Evolutionary conservation across 2,329 filamentous ascomycete species (phyloP), one percentile per base, ranked within the genome.

Genomic region (Colletotrichum limetticola): DNA sequence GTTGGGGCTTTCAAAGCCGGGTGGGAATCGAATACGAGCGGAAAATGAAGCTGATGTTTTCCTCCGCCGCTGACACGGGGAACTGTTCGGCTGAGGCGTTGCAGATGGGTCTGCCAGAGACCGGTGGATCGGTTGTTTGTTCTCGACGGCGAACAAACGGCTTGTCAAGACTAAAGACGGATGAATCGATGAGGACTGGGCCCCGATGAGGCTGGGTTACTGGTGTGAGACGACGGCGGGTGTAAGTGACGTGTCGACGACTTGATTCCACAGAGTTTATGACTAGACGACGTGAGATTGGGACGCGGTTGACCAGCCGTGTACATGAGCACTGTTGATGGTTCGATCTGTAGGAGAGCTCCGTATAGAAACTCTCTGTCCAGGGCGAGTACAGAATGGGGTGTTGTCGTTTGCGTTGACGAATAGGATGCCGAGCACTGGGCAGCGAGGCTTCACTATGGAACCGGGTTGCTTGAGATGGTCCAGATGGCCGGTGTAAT

Each of bases 251-350:
- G 16, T 32, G 59, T 30, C 30, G 68, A 61, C 56, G 49, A 66
- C 16, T 30, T 49, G 32, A 37, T 66, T 49, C 52, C 62, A 53
- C 35, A 59, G 37, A 37, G 68, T 30, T 52, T 57, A 16, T 42
- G 72, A 57, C 42, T 56, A 22, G 59, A 66, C 14, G 52, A 53
- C 55, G 52, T 72, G 63, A 52, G 59, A 66, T 56, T 35, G 64
- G 59, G 72, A 74, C 74, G 72, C 58, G 64, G 68, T 66, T 56
- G 66, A 59, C 72, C 72, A 74, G 72, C 71, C 71, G 63, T 75
- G 67, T 71, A 71, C 74, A 75, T 75, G 72, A 68, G 68, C 56
- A 72, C 46, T 71, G 67, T 49, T 60, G 67, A 61, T 62, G 37
- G 52, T 64, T 66, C 68, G 57, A 46, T 67, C 61, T 56, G 52